Evolutionary conservation across 768 basidiomycete species (phyloP).

Genomic region (Candolleomyces efflorescens): DNA sequence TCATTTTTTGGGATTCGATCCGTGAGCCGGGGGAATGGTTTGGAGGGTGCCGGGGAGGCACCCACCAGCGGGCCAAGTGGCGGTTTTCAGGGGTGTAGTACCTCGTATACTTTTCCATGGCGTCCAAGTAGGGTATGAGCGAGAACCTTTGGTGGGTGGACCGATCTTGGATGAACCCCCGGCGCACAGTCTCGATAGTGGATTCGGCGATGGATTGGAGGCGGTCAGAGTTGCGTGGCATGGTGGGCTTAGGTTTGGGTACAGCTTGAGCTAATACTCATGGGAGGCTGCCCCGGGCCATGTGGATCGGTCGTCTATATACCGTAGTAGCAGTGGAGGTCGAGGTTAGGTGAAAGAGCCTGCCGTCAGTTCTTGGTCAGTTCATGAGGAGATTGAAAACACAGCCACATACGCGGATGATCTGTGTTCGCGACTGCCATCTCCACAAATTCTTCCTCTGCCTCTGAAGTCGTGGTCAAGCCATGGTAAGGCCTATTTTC

Average conservation of each 20-base stretch:
- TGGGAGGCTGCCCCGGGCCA: too few species aligned
- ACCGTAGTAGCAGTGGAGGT: too few species aligned
- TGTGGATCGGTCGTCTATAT: too few species aligned
- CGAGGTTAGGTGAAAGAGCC: too few species aligned
- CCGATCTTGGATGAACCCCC: background rate
- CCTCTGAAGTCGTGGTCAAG: background rate
- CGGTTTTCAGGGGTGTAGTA: background rate
- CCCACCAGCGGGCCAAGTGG: background rate
- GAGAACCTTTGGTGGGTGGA: background rate
- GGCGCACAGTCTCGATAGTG: background rate
- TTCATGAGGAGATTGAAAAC: background rate
- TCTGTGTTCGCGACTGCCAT: background rate
- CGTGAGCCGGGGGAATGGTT: background rate
- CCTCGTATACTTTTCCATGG: background rate
- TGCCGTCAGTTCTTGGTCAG: too few species aligned
- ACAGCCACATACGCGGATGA: constrained; percentile 1
- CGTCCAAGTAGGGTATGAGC: background rate
- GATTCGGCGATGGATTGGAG: background rate
- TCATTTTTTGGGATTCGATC: background rate
- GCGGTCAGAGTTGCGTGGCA: background rate
- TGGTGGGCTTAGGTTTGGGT: background rate
- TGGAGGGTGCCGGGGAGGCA: background rate
- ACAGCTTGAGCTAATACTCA: too few species aligned
- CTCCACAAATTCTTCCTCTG: background rate
- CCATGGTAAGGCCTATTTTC: background rate